Conservation (phyloP, 768 basidiomycete genomes). For the Termitomyces heimii region DNA sequence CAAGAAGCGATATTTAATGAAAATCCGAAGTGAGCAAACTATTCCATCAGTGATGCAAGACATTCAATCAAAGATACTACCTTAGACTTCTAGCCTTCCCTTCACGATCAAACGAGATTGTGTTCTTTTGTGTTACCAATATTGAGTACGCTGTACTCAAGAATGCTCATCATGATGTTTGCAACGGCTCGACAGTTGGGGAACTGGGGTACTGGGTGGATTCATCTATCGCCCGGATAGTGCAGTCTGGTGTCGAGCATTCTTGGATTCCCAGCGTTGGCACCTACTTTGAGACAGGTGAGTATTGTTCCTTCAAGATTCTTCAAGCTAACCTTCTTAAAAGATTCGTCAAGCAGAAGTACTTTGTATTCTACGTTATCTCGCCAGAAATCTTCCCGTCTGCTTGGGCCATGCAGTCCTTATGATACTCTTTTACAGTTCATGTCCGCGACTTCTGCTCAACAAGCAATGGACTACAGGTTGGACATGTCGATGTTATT, state of each 20-base stretch:
- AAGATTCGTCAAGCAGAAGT: constrained; percentile 12
- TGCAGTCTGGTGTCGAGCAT: constrained; percentile 77
- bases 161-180: constrained; percentile 33
- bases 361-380: constrained; percentile 19
- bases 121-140: constrained; percentile 76
- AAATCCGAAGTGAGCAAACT: constrained; percentile 16
- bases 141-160: constrained; percentile 59
- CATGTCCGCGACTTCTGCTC: constrained; percentile 51
- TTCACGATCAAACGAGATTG: constrained; percentile 37
- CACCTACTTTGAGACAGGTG: constrained; percentile 47
- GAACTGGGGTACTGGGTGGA: constrained; percentile 88
- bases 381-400: constrained; percentile 15
- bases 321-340: background rate
- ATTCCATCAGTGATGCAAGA: background rate
- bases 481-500: constrained; percentile 69
- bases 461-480: constrained; percentile 50
- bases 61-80: background rate
- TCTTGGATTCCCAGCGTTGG: constrained; percentile 48
- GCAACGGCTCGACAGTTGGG: constrained; percentile 51
- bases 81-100: constrained; percentile 8
- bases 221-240: constrained; percentile 60
- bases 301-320: background rate
- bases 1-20: constrained; percentile 21
- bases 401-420: constrained; percentile 28
- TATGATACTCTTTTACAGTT: constrained; percentile 50